Conservation (phyloP, 192 early-diverging fungal genomes). For the Tieghemiomyces parasiticus region DNA sequence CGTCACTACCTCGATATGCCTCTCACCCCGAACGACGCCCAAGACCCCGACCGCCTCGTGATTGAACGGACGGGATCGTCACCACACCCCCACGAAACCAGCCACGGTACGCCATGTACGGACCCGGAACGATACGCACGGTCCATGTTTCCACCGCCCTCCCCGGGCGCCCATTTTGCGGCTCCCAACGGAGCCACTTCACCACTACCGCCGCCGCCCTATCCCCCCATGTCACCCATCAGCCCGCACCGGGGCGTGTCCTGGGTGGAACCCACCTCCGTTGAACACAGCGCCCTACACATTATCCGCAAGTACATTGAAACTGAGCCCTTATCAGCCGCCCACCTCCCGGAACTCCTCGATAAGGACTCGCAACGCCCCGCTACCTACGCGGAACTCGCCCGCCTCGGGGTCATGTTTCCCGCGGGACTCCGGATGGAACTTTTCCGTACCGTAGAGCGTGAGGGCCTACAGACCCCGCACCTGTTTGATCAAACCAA, state of each 20-base stretch:
- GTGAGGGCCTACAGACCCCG: neutral
- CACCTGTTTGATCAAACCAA: neutral
- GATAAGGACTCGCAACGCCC: neutral
- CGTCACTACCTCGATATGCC: neutral
- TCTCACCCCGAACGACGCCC: no score
- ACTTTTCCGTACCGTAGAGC: neutral
- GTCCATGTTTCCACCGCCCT: neutral
- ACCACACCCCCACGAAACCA: no score
- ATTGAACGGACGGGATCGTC: no score
- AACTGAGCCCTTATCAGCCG: neutral
- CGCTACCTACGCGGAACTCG: neutral
- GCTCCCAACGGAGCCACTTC: neutral
- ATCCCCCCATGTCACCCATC: neutral
- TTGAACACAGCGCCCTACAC: neutral
- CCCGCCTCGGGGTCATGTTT: neutral
- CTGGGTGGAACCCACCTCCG: neutral
- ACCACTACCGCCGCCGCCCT: neutral
- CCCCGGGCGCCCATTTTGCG: no score
- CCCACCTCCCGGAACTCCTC: neutral
- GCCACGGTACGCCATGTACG: no score
- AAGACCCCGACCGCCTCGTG: no score
- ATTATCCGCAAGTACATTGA: slow-evolving; percentile 6
- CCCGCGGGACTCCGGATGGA: neutral
- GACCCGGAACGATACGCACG: neutral
- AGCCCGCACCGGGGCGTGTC: neutral